Conservation (phyloP, 2,329 filamentous ascomycete species). For the Stagonosporopsis tanaceti region DNA sequence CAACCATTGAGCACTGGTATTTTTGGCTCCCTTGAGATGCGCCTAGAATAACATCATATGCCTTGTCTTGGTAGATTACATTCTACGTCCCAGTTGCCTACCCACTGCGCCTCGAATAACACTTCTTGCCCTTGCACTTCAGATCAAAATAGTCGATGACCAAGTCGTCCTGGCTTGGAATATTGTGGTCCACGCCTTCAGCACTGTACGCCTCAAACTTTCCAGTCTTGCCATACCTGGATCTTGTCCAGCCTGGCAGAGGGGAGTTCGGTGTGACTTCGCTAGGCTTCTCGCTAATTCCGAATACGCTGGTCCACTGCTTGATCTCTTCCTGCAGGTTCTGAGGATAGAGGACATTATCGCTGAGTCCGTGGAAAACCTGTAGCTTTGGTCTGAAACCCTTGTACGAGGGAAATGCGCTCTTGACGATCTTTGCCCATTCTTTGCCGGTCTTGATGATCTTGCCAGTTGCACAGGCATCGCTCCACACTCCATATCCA, state of each 20-base stretch:
- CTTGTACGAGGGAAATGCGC: slow-evolving; percentile 41
- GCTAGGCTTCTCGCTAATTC: slow-evolving; percentile 31
- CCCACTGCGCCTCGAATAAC: slow-evolving; percentile 27
- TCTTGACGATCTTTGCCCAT: slow-evolving; percentile 40
- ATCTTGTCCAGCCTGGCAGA: slow-evolving; percentile 42
- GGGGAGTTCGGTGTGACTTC: slow-evolving; percentile 37
- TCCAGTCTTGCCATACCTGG: slow-evolving; percentile 30
- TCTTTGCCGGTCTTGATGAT: slow-evolving; percentile 42
- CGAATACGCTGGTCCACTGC: slow-evolving; percentile 46
- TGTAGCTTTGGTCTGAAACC: slow-evolving; percentile 46
- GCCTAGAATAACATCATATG: not conserved
- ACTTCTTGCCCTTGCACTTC: slow-evolving; percentile 30
- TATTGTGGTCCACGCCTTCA: slow-evolving; percentile 39
- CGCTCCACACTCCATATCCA: slow-evolving; percentile 44
- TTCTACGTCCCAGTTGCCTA: not conserved
- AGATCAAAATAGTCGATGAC: slow-evolving; percentile 47
- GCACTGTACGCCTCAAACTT: slow-evolving; percentile 47
- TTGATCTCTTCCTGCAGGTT: slow-evolving; percentile 47
- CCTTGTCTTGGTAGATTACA: not conserved
- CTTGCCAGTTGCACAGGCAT: slow-evolving; percentile 42
- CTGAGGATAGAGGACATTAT: slow-evolving; percentile 40
- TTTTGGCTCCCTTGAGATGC: not conserved
- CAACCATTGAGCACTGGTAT: not conserved
- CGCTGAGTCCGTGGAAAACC: slow-evolving; percentile 39
- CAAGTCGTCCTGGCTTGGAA: slow-evolving; percentile 42